Evolutionary conservation across 495 filamentous ascomycete species (phyloP), one percentile per base, ranked within the genome.

Genomic region (Cercophora sp.): DNA sequence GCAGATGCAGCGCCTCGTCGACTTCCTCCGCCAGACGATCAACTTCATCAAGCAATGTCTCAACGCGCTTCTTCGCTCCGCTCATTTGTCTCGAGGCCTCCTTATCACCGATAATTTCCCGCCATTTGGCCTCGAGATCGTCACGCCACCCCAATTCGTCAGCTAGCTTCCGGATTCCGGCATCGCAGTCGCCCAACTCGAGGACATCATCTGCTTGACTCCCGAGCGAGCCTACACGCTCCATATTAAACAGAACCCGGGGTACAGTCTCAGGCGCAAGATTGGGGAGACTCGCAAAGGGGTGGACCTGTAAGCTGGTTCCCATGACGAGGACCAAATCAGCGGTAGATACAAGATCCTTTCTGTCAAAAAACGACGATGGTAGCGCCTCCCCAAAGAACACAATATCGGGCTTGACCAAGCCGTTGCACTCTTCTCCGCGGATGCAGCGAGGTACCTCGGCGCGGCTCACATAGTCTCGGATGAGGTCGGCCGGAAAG

Each of bases 341-440:
- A 3, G 91, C 89, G 54, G 75, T 63, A 13, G 59, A 69, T 1
- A 82, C 79, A 15, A 86, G 58, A 19, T 59, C 51, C 18, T 72
- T 70, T 52, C 83, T 86, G 3, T 67, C 57, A 58, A 85, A 83
- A 66, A 97, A 98, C 0, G 65, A 60, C 8, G 66, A 65, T 0
- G 93, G 94, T 23, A 98, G 71, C 20, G 69, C 59, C 66, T 90
- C 86, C 47, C 85, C 84, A 62, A 97, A 98, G 71, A 98, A 98
- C 3, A 95, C 90, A 69, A 98, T 97, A 60, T 96, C 92, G 2
- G 93, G 93, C 70, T 98, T 97, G 42, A 97, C 89, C 5, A 95
- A 67, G 0, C 91, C 92, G 18, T 80, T 73, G 64, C 94, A 98
- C 23, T 41, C 58, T 18, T 63, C 44, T 0, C 60, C 60, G 9